Evolutionary conservation across 108 stramenopile species (phyloP), one percentile per base, ranked within the genome.

Genomic region (Asterionellopsis glacialis): DNA sequence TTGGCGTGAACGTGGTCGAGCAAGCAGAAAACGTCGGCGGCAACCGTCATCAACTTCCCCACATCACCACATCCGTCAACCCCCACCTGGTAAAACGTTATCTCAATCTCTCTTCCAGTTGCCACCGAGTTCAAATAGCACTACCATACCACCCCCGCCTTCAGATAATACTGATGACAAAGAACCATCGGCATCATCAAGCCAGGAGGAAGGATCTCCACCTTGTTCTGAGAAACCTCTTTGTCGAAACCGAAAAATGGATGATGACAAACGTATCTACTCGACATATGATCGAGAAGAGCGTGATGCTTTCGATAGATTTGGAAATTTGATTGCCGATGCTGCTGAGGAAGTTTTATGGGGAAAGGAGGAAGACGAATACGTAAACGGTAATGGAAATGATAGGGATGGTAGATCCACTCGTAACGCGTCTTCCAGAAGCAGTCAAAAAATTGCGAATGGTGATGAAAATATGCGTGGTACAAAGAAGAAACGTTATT

Each of bases 291-390:
- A 42, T n/a, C 4, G 1, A n/a, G 57, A 18, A 42, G 48, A 44
- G 27, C 28, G 11, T 16, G 73, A 67, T 57, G 73, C 45, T 18
- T 49, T 74, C 22, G 66, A 58, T 51, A 38, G 53, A 53, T 63
- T 74, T 25, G 66, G 73, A 21, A 51, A 74, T 38, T 63, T 63
- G 23, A 28, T 74, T 10, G 66, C 66, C 10, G 41, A 63, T 24
- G 48, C 73, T 18, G 61, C 61, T n/a, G 73, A 74, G 27, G 28
- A 26, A 9, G 49, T 67, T 13, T 33, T 74, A n/a, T 74, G 73
- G 73, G 73, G 73, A 7, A 18, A 42, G 13, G 18, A 41, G 13
- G 53, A 54, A 54, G 53, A 54, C 5, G 24, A 54, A 25, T 1
- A 54, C 5, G 53, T 9, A 25, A 7, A 22, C 7, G 33, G 33